phyloP scores from a whole-genome alignment of 805 yeast genomes.

The Wickerhamiella galacta region DNA sequence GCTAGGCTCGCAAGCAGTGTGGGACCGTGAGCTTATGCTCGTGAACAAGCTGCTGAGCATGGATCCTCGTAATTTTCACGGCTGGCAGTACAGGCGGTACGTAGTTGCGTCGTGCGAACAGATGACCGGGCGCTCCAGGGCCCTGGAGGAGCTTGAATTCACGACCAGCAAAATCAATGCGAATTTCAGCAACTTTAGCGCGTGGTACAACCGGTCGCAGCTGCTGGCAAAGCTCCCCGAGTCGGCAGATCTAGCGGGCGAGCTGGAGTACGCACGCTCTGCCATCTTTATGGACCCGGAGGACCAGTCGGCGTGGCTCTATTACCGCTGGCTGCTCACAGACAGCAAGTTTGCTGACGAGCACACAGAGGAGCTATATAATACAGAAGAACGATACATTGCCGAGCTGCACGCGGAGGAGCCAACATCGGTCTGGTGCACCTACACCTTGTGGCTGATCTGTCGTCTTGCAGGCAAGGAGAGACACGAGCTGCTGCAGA shows the following conservation, averaged over 20 bases:
- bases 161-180: constrained; percentile 64
- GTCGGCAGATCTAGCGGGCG: constrained; percentile 28
- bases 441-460: constrained; percentile 28
- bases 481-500: constrained; percentile 6
- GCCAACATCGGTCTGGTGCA: constrained; percentile 56
- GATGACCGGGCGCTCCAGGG: constrained; percentile 10
- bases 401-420: constrained; percentile 58
- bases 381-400: constrained; percentile 32
- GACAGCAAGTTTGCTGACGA: constrained; percentile 23
- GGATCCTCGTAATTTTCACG: constrained; percentile 83
- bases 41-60: constrained; percentile 49
- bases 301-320: constrained; percentile 87
- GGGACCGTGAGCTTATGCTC: constrained; percentile 55
- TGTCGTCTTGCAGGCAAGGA: constrained; percentile 2
- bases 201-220: constrained; percentile 82
- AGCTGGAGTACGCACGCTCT: constrained; percentile 51
- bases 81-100: constrained; percentile 84
- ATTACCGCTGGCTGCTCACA: constrained; percentile 58
- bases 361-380: constrained; percentile 25
- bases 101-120: constrained; percentile 30
- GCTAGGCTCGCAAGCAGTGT: constrained; percentile 26
- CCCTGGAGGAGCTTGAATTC: constrained; percentile 47
- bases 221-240: constrained; percentile 39
- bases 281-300: constrained; percentile 89
- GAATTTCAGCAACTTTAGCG: constrained; percentile 84